Percentiles rank a stretch among this genome's conserved stretches.
phyloP scores from a whole-genome alignment of 805 yeast genomes.

The Kodamaea laetipori region DNA sequence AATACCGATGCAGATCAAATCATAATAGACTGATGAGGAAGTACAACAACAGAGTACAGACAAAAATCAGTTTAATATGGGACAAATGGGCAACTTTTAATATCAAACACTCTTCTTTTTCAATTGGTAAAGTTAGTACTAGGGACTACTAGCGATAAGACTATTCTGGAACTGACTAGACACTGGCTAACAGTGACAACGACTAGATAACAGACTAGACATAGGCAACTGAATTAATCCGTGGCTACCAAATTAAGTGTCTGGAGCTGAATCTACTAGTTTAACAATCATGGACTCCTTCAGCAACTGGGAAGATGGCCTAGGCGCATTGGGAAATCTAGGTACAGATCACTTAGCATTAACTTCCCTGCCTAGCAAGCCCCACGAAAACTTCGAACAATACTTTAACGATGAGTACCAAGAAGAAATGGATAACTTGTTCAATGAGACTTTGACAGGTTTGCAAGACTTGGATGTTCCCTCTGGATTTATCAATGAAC shows the following conservation, averaged over 20 bases:
- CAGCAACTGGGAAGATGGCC: slow-evolving; percentile 33
- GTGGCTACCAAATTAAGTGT: too few species aligned
- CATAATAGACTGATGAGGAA: slow-evolving; percentile 19
- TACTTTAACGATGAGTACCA: slow-evolving; percentile 45
- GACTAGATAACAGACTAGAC: too few species aligned
- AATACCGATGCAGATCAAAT: slow-evolving; percentile 24
- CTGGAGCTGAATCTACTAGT: too few species aligned
- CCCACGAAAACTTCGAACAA: slow-evolving; percentile 56
- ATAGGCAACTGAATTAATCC: too few species aligned
- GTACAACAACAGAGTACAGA: slow-evolving; percentile 8
- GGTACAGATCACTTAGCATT: slow-evolving; percentile 8
- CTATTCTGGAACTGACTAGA: background rate
- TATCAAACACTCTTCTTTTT: slow-evolving; percentile 10
- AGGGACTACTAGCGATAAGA: too few species aligned
- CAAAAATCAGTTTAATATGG: slow-evolving; percentile 8
- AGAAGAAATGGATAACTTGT: slow-evolving; percentile 47
- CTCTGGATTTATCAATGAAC: slow-evolving; percentile 32
- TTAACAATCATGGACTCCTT: slow-evolving; percentile 29
- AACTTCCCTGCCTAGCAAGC: slow-evolving; percentile 25
- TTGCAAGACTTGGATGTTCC: slow-evolving; percentile 69
- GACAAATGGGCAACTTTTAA: slow-evolving; percentile 9
- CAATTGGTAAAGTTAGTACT: too few species aligned
- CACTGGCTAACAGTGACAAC: background rate
- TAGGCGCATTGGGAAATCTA: slow-evolving; percentile 8
- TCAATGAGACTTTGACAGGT: slow-evolving; percentile 57